A percentile compares a stretch with the other conserved stretches of the same genome.
phyloP scores from a whole-genome alignment of 2,329 filamentous ascomycete genomes.

The Fusarium devonianum region DNA sequence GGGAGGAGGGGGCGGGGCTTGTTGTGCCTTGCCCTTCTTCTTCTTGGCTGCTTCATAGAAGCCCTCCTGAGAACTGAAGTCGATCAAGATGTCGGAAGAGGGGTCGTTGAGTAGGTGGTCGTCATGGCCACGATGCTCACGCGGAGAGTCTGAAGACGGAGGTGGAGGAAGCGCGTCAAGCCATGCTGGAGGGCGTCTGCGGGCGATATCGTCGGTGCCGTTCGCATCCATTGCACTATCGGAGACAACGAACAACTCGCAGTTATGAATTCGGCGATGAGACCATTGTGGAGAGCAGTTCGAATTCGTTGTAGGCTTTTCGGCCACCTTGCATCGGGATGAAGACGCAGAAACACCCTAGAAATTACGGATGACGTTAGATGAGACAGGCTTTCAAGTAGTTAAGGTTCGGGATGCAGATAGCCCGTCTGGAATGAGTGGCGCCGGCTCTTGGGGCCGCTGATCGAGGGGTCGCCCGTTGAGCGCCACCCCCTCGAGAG shows the following conservation, averaged over 20 bases:
- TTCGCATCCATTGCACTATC: conserved; percentile 44
- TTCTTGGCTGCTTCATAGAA: conserved; percentile 63
- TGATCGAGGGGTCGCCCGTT: conserved; percentile 37
- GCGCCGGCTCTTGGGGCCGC: conserved; percentile 33
- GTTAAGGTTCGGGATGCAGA: conserved; percentile 22
- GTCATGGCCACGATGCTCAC: conserved; percentile 33
- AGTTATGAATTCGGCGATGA: conserved; percentile 37
- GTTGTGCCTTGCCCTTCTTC: conserved; percentile 60
- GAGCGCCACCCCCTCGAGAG: conserved; percentile 34
- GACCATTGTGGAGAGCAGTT: conserved; percentile 48
- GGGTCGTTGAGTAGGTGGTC: conserved; percentile 56
- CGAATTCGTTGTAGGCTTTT: conserved; percentile 35
- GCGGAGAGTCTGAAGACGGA: conserved; percentile 32
- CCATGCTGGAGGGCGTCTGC: conserved; percentile 32
- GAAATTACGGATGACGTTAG: conserved; percentile 32
- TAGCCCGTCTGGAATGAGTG: conserved; percentile 34
- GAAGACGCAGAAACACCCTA: conserved; percentile 29
- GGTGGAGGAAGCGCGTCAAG: conserved; percentile 33
- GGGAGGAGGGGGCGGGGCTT: conserved; percentile 39
- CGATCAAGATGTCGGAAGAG: conserved; percentile 56
- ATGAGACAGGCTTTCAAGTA: conserved; percentile 30
- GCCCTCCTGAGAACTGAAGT: conserved; percentile 63
- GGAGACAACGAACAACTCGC: conserved; percentile 32
- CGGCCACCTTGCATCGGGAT: conserved; percentile 24
- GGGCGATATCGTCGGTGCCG: conserved; percentile 44